phyloP scores from a whole-genome alignment of 805 yeast species.

The Clavispora carvajalis region DNA sequence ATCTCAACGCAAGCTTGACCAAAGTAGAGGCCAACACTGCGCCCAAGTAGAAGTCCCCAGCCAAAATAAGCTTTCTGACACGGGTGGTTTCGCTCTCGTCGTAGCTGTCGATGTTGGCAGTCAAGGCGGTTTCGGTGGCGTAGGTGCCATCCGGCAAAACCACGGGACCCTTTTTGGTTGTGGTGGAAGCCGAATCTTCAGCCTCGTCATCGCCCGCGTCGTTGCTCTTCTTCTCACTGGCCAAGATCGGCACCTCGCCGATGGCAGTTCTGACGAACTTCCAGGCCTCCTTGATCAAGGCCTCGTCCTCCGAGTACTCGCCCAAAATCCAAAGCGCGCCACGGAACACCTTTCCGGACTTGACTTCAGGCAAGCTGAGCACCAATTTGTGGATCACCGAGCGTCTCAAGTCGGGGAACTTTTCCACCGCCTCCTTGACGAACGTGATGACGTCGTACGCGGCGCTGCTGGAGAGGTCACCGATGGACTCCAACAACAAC shows the following conservation, averaged over 20 bases:
- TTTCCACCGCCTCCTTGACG: slow-evolving; percentile 90
- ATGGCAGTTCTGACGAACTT: slow-evolving; percentile 71
- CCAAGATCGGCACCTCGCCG: slow-evolving; percentile 88
- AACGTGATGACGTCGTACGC: slow-evolving; percentile 89
- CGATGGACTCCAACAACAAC: slow-evolving; percentile 76
- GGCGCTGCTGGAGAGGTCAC: slow-evolving; percentile 77
- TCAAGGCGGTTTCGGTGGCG: slow-evolving; percentile 86
- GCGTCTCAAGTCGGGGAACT: slow-evolving; percentile 73
- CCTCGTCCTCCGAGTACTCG: slow-evolving; percentile 73
- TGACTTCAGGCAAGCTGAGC: slow-evolving; percentile 56
- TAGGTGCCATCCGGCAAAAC: slow-evolving; percentile 98
- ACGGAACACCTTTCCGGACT: slow-evolving; percentile 86
- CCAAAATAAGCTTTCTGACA: slow-evolving; percentile 72
- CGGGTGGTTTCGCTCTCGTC: slow-evolving; percentile 56
- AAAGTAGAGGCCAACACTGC: slow-evolving; percentile 84
- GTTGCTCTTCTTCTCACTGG: slow-evolving; percentile 52
- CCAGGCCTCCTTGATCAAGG: slow-evolving; percentile 81
- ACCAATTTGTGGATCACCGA: slow-evolving; percentile 62
- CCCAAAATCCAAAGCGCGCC: slow-evolving; percentile 96
- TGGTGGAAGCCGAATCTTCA: slow-evolving; percentile 18
- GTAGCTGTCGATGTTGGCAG: slow-evolving; percentile 34
- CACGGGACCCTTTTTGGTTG: slow-evolving; percentile 54
- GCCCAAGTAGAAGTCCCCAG: slow-evolving; percentile 87
- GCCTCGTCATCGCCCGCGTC: slow-evolving; percentile 28
- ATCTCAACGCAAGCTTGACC: slow-evolving; percentile 79